Evolutionary conservation across 805 yeast genomes (phyloP).

Genomic region (Candida endomychidarum): DNA sequence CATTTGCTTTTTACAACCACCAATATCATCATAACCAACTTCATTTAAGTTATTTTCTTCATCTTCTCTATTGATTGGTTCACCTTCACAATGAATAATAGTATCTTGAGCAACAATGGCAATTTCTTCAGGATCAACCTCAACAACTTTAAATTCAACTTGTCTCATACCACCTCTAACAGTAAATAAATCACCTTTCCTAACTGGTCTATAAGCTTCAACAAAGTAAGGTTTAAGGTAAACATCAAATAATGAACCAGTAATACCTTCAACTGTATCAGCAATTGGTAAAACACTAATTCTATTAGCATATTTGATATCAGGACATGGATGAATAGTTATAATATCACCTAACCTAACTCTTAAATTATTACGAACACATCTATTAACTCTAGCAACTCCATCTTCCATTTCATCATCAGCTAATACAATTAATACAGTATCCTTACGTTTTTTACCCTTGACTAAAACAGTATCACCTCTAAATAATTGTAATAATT

Average conservation of each 20-base stretch:
- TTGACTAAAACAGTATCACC: constrained; percentile 97
- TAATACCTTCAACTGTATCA: constrained; percentile 96
- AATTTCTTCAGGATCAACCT: constrained; percentile 94
- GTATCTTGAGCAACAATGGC: constrained; percentile 99
- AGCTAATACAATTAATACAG: constrained; percentile 91
- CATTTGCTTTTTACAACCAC: constrained; percentile 99
- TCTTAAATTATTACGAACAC: constrained; percentile 91
- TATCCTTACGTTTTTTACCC: constrained; percentile 97
- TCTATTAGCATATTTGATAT: constrained; percentile 93
- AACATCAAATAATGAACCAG: constrained; percentile 94
- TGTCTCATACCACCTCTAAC: constrained; percentile 99
- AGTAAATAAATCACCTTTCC: constrained; percentile 94
- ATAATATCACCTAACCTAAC: constrained; percentile 93
- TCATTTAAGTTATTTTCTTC: constrained; percentile 96
- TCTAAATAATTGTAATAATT: constrained; percentile 87
- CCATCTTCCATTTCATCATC: constrained; percentile 98
- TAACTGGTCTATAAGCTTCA: constrained; percentile 97
- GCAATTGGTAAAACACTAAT: constrained; percentile 96
- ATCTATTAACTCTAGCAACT: constrained; percentile 89
- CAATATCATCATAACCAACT: constrained; percentile 98
- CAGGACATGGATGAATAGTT: constrained; percentile 93
- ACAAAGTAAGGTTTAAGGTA: constrained; percentile 97
- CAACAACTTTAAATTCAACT: constrained; percentile 97
- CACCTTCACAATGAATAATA: constrained; percentile 97
- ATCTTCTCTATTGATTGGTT: constrained; percentile 96